phyloP scores from a whole-genome alignment of 2,329 filamentous ascomycete genomes.

The Nemania sp. region DNA sequence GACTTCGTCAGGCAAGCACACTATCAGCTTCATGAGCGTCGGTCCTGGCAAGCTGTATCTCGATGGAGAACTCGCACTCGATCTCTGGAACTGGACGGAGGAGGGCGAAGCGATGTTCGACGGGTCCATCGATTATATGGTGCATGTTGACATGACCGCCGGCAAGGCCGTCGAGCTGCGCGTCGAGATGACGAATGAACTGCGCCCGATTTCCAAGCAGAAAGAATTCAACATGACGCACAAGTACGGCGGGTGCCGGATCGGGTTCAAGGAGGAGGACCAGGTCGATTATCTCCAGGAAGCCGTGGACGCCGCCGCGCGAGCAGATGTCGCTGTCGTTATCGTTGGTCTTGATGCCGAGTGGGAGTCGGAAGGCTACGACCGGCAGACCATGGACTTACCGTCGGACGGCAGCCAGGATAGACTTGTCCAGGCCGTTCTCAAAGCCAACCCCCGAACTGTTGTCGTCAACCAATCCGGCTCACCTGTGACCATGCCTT shows the following conservation, averaged over 20 bases:
- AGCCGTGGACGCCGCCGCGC: constrained; percentile 63
- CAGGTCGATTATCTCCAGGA: constrained; percentile 64
- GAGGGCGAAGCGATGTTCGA: constrained; percentile 73
- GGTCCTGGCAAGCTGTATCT: constrained; percentile 65
- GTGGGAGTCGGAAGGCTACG: constrained; percentile 76
- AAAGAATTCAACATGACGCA: constrained; percentile 60
- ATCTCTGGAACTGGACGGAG: constrained; percentile 71
- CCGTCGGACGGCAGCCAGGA: constrained; percentile 62
- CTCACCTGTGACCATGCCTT: constrained; percentile 71
- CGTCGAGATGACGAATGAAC: constrained; percentile 68
- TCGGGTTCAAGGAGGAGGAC: constrained; percentile 71
- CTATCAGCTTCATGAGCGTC: constrained; percentile 69
- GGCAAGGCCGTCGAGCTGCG: constrained; percentile 63
- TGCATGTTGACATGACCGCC: constrained; percentile 62
- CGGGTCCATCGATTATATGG: constrained; percentile 65
- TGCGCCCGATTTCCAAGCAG: constrained; percentile 64
- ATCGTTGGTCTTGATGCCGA: constrained; percentile 72
- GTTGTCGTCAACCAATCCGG: constrained; percentile 72
- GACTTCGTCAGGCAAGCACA: constrained; percentile 62
- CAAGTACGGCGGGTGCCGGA: constrained; percentile 71
- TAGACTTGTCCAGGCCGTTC: constrained; percentile 63
- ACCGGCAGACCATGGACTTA: constrained; percentile 64
- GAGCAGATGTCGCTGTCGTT: constrained; percentile 68
- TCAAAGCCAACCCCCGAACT: constrained; percentile 65
- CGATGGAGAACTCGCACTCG: constrained; percentile 61